Base-by-base conservation (phyloP, 1,284 basidiomycete genomes). In the Trichosporon coremiiforme region DNA sequence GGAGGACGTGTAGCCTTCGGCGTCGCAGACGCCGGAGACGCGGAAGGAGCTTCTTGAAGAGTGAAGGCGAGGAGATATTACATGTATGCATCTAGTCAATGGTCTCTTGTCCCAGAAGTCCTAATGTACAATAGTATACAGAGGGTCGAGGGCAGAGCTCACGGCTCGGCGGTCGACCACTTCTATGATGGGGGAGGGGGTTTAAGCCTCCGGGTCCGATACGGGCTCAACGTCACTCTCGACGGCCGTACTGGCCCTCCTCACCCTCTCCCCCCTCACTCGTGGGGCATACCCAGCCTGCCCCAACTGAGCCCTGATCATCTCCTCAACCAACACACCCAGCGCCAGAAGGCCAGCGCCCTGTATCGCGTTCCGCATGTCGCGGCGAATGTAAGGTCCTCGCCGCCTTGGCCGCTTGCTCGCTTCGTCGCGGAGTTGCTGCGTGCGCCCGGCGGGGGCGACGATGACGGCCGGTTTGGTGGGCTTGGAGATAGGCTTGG, bases 331-430 rank as follows among this genome's bases (percentile, higher is more conserved):
- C 12, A 79, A 38, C 7, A 78, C 69, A 17, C 80, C 76, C 15
- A 82, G 41, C 5, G 76, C 77, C 41, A 80, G 68, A 33, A 82
- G 70, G 10, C 76, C 79, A 17, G 71, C 66, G 2, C 77, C 78
- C 63, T 80, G 77, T 10, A 81, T 67, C 8, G 76, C 75, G 4
- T 66, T 68, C 33, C 69, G 70, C 79, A 82, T 80, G 67, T 81
- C 77, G 33, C 75, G 64, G 5, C 45, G 50, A 33, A 38, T 55
- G 20, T 71, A 67, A 25, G 31, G 60, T 33, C 33, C 7, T 31
- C 45, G 20, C 55, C 8, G 5, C 36, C 10, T 33, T 3, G 33
- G 8, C 8, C 10, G 4, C 12, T 38, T 6, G 36, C 8, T 38
- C 36, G 36, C 36, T 12, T 38, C 36, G 2, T 7, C 36, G 2